Conservation (phyloP, 805 yeast species). For the Phaffomyces antillensis region DNA sequence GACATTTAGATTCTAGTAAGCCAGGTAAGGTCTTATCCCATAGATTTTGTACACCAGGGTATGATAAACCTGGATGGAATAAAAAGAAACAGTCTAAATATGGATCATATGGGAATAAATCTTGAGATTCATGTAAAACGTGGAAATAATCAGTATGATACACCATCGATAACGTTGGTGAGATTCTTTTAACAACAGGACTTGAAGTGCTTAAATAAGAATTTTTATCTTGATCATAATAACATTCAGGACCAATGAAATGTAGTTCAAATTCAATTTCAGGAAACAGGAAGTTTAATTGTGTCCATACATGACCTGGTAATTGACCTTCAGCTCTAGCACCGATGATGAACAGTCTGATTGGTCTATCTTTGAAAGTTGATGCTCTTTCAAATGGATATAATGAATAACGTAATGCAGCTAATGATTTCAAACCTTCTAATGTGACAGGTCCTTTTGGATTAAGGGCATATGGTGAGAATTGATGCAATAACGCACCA, state of each 20-base stretch:
- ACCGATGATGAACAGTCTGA: constrained; percentile 84
- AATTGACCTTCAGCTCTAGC: constrained; percentile 90
- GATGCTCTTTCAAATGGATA: constrained; percentile 57
- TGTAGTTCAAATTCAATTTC: constrained; percentile 76
- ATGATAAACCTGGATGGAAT: constrained; percentile 92
- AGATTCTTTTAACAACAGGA: constrained; percentile 68
- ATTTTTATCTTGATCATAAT: constrained; percentile 64
- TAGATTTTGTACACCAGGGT: constrained; percentile 67
- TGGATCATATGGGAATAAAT: constrained; percentile 97
- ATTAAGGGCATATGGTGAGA: constrained; percentile 72
- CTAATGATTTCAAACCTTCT: constrained; percentile 89
- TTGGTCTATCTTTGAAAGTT: constrained; percentile 73
- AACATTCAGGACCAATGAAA: constrained; percentile 90
- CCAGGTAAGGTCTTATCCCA: constrained; percentile 88
- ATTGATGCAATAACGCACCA: constrained; percentile 74
- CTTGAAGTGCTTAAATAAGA: constrained; percentile 50
- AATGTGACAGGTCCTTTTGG: constrained; percentile 85
- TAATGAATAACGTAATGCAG: constrained; percentile 86
- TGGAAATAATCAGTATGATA: constrained; percentile 91
- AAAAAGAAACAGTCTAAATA: constrained; percentile 87
- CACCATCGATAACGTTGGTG: constrained; percentile 63
- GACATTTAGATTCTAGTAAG: constrained; percentile 87
- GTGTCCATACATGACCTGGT: constrained; percentile 95
- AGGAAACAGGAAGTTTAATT: constrained; percentile 80
- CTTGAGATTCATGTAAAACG: constrained; percentile 84